Evolutionary conservation across 2,329 filamentous ascomycete genomes (phyloP), one percentile per base, ranked within the genome.

Genomic region (Cladosporium phlei): DNA sequence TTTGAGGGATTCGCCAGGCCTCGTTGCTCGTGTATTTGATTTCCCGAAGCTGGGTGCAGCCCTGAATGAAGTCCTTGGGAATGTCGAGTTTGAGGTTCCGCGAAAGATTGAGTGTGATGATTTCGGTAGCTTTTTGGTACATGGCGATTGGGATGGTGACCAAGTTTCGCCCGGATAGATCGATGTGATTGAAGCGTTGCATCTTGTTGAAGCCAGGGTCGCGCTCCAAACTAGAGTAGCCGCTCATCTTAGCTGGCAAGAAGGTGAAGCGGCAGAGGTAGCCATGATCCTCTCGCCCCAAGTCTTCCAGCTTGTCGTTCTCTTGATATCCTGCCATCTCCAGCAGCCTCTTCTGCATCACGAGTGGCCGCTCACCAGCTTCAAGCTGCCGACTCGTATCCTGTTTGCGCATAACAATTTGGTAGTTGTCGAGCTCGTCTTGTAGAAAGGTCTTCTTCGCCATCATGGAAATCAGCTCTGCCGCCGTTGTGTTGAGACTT

Each of bases 11-110:
- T 59, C 85, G 84, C 65, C 86, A 83, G 2, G 90, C 88, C 65
- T 98, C 93, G 59, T 97, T 97, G 62, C 89, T 91, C 57, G 87
- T 89, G 67, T 86, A 98, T 61, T 94, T 95, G 74, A 98, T 93
- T 65, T 98, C 93, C 40, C 91, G 82, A 16, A 98, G 73, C 60
- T 91, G 89, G 56, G 85, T 82, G 69, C 93, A 98, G 21, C 88
- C 86, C 64, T 95, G 88, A 46, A 98, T 90, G 63, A 98, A 98
- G 66, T 98, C 93, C 61, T 89, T 88, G 0, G 93, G 93, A 11
- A 98, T 83, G 58, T 96, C 88, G 21, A 98, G 75, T 0, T 89
- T 93, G 34, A 97, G 71, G 58, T 98, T 98, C 28, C 88, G 81
- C 1, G 93, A 97, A 8, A 98, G 74, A 61, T 98, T 97, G 29